Percentiles rank a stretch among this genome's conserved stretches.
Conservation (phyloP, 2,329 filamentous ascomycete species). For the Penicillium glabrum region DNA sequence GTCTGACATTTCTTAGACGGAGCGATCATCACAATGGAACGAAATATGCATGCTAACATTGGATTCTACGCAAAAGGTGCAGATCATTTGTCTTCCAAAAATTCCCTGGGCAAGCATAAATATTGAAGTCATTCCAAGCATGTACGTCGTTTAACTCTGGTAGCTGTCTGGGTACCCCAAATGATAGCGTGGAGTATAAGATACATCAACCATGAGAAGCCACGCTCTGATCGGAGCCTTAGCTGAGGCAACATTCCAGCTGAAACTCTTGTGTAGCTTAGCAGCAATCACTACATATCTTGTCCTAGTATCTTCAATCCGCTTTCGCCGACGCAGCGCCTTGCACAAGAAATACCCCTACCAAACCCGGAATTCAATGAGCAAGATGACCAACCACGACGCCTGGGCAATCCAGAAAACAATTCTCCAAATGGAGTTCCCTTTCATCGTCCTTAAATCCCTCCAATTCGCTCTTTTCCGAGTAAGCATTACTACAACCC, state of each 20-base stretch:
- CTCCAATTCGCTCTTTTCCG: constrained; percentile 61
- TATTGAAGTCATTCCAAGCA: not conserved
- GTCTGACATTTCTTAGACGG: not conserved
- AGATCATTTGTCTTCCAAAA: no score
- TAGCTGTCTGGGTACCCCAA: not conserved
- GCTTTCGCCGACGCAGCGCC: constrained; percentile 32
- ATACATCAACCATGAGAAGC: not conserved
- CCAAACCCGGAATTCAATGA: constrained; percentile 42
- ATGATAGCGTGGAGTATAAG: not conserved
- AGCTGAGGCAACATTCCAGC: not conserved
- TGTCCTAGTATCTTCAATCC: constrained; percentile 21
- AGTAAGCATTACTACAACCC: constrained; percentile 26
- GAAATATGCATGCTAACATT: no score
- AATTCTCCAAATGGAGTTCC: constrained; percentile 55
- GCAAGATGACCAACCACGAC: constrained; percentile 54
- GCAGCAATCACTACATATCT: constrained; percentile 21
- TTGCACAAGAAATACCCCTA: constrained; percentile 45
- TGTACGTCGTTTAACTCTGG: no score
- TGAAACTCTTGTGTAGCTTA: constrained; percentile 8
- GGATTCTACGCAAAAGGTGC: no score
- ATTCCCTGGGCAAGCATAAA: no score
- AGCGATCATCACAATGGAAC: not conserved
- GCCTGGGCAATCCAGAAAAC: constrained; percentile 51
- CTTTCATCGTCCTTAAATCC: constrained; percentile 50
- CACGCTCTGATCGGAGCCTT: not conserved